Percentiles rank a stretch among this genome's conserved stretches.
Conservation (phyloP, 1,284 basidiomycete genomes). For the Uromyces viciae-fabae region DNA sequence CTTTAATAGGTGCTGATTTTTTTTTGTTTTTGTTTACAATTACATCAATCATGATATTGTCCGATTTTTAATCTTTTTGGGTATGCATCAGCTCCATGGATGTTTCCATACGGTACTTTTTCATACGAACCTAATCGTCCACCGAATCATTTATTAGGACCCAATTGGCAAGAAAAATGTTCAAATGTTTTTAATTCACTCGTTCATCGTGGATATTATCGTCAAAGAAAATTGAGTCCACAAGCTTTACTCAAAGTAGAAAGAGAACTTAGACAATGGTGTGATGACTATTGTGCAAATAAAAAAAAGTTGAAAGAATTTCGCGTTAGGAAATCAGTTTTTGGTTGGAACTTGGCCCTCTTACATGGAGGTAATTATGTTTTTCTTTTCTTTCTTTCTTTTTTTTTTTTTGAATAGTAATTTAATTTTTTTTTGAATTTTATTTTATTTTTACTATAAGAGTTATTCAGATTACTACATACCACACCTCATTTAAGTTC, state of each 20-base stretch:
- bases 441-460: background rate
- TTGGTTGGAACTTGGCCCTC: conserved; percentile 32
- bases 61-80: too few species aligned
- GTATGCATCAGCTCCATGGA: conserved; percentile 34
- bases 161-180: background rate
- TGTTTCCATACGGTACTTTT: conserved; percentile 19
- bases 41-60: too few species aligned
- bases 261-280: conserved; percentile 29
- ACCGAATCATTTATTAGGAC: conserved; percentile 19
- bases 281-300: conserved; percentile 29
- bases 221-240: background rate
- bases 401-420: background rate
- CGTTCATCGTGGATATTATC: conserved; percentile 1
- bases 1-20: background rate
- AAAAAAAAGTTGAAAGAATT: conserved; percentile 15
- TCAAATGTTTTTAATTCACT: background rate
- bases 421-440: background rate
- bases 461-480: conserved; percentile 6
- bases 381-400: background rate
- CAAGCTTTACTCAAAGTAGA: background rate
- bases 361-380: background rate
- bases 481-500: conserved; percentile 18
- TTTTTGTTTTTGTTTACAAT: background rate
- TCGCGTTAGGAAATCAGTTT: conserved; percentile 22
- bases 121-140: conserved; percentile 20